A percentile compares a stretch with the other conserved stretches of the same genome.
These are phyloP conservation scores for Wickerhamiella azyma DNA, from an alignment of 805 yeast species.

Conservation along the genomic window DNA sequence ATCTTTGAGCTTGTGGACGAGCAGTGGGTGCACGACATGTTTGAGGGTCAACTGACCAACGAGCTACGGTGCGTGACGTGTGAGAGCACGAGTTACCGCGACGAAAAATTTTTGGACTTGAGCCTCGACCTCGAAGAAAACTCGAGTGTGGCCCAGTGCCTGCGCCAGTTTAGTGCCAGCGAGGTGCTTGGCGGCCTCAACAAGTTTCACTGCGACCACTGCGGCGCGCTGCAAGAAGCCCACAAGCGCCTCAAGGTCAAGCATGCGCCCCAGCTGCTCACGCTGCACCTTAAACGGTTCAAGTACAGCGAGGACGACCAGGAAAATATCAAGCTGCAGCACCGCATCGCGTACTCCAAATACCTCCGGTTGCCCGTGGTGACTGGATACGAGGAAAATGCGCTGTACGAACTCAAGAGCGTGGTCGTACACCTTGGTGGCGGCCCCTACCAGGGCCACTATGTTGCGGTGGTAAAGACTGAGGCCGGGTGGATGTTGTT, in stretches of 20 bases:
- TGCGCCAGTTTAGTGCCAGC: constrained; percentile 68
- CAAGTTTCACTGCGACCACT: constrained; percentile 84
- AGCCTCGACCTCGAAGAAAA: constrained; percentile 71
- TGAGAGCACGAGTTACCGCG: constrained; percentile 65
- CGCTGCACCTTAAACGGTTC: constrained; percentile 81
- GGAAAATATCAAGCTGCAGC: constrained; percentile 72
- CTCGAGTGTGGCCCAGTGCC: constrained; percentile 59
- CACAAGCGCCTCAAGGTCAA: constrained; percentile 75
- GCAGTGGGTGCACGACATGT: constrained; percentile 49
- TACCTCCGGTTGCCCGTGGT: constrained; percentile 53
- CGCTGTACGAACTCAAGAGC: constrained; percentile 66
- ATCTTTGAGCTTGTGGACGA: constrained; percentile 30
- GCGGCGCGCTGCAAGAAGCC: constrained; percentile 87
- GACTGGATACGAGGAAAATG: constrained; percentile 38
- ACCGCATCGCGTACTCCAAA: constrained; percentile 69
- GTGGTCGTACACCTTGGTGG: constrained; percentile 93
- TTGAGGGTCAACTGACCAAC: constrained; percentile 74
- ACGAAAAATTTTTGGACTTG: constrained; percentile 76
- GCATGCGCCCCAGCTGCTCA: constrained; percentile 60
- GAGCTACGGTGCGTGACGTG: constrained; percentile 85
- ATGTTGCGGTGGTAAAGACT: constrained; percentile 73
- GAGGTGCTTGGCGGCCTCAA: constrained; percentile 78
- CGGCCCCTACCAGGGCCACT: constrained; percentile 96
- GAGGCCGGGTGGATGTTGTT: constrained; percentile 78
- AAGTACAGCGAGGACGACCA: constrained; percentile 76